Evolutionary conservation across 352 stramenopile genomes (phyloP).

Genomic region (Phytophthora pistaciae): DNA sequence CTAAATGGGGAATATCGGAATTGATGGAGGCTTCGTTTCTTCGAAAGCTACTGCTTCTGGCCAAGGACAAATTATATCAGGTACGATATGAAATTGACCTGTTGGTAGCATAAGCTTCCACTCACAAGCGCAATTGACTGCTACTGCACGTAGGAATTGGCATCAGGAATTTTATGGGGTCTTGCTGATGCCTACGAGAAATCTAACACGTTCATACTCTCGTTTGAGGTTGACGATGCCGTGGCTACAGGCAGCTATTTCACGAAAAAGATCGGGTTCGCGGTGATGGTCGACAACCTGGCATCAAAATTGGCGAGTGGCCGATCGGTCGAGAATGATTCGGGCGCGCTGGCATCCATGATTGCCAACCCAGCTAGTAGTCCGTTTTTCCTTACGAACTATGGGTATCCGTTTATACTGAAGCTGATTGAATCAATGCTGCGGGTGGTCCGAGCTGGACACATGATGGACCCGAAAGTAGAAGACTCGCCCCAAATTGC

Average conservation of each 20-base stretch:
- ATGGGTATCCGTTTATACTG: conserved; percentile 30
- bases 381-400: conserved; percentile 19
- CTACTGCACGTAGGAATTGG: conserved; percentile 15
- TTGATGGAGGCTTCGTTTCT: conserved; percentile 25
- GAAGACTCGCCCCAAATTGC: background rate
- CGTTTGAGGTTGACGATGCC: conserved; percentile 31
- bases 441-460: conserved; percentile 5
- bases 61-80: conserved; percentile 22
- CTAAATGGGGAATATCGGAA: conserved; percentile 25
- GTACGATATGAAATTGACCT: background rate
- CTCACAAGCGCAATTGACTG: background rate
- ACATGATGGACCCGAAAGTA: background rate
- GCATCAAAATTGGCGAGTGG: conserved; percentile 14
- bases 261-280: conserved; percentile 23
- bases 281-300: conserved; percentile 27
- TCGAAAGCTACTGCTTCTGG: conserved; percentile 23
- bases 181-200: conserved; percentile 32
- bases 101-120: background rate
- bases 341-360: conserved; percentile 20
- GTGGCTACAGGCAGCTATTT: conserved; percentile 9
- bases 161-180: conserved; percentile 31
- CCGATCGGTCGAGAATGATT: conserved; percentile 23
- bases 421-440: conserved; percentile 25
- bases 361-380: conserved; percentile 12
- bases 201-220: conserved; percentile 20